A percentile compares a stretch with the other conserved stretches of the same genome.
phyloP scores from a whole-genome alignment of 2,329 filamentous ascomycete species.

The Colletotrichum zoysiae region DNA sequence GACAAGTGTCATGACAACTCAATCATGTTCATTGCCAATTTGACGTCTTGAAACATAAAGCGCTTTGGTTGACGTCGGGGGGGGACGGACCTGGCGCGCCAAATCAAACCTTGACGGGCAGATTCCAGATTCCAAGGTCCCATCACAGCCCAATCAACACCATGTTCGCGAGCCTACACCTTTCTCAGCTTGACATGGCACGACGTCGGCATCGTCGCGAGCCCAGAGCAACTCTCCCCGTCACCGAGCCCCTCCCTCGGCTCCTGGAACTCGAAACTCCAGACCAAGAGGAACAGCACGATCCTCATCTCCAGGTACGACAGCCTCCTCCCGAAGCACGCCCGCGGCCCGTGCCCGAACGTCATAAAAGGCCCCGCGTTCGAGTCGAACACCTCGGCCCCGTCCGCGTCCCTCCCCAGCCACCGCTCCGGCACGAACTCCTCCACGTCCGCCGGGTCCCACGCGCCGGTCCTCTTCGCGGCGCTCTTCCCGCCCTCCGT shows the following conservation, averaged over 20 bases:
- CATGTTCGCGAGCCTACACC: not conserved
- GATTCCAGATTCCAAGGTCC: not conserved
- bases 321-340: constrained; percentile 48
- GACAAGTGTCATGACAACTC: not conserved
- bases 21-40: not conserved
- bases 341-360: constrained; percentile 46
- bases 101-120: not conserved
- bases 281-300: constrained; percentile 45
- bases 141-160: not conserved
- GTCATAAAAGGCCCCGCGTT: constrained; percentile 45
- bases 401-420: constrained; percentile 33
- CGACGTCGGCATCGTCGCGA: constrained; percentile 47
- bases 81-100: not conserved
- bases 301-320: constrained; percentile 49
- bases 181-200: constrained; percentile 47
- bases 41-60: not conserved
- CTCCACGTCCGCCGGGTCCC: constrained; percentile 36
- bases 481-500: constrained; percentile 15
- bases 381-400: constrained; percentile 43
- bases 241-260: constrained; percentile 36
- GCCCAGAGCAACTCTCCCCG: constrained; percentile 43
- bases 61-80: no score
- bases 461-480: constrained; percentile 13
- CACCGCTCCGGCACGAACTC: constrained; percentile 44
- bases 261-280: constrained; percentile 46